Percentiles rank a stretch among this genome's conserved stretches.
Evolutionary conservation across 192 early-diverging fungal genomes (phyloP).

Genomic region (Mortierella antarctica): DNA sequence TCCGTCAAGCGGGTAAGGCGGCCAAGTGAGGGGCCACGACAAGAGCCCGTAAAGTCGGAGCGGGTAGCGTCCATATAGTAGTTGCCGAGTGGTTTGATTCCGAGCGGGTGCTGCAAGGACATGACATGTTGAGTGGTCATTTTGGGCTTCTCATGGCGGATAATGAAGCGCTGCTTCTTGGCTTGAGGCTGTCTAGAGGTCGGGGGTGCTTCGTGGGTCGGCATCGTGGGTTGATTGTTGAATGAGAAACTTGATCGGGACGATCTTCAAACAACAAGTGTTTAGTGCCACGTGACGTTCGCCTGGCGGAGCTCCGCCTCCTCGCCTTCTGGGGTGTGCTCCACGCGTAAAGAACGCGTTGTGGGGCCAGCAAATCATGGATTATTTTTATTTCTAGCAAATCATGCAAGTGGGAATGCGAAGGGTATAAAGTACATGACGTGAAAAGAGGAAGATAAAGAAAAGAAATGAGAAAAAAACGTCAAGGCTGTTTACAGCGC

Average conservation of each 20-base stretch:
- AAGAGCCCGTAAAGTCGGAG: slow-evolving; percentile 37
- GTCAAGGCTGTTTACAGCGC: not conserved
- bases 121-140: slow-evolving; percentile 49
- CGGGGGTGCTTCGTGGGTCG: slow-evolving; percentile 35
- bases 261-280: no score
- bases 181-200: slow-evolving; percentile 13
- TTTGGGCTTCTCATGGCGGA: slow-evolving; percentile 46
- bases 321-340: no score
- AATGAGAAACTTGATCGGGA: no score
- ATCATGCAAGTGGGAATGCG: not conserved
- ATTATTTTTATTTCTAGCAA: no score
- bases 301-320: no score
- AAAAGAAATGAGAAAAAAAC: slow-evolving; percentile 12
- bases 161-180: slow-evolving; percentile 48
- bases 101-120: slow-evolving; percentile 60
- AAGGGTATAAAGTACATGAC: no score
- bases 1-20: slow-evolving; percentile 58
- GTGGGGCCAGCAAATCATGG: no score
- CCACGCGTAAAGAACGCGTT: no score
- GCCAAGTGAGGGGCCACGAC: slow-evolving; percentile 61
- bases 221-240: slow-evolving; percentile 16
- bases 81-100: slow-evolving; percentile 73
- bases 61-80: slow-evolving; percentile 59
- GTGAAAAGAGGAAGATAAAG: slow-evolving; percentile 4
- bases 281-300: no score